Conservation (phyloP, 805 yeast species). For the Saccharomyces jurei region DNA sequence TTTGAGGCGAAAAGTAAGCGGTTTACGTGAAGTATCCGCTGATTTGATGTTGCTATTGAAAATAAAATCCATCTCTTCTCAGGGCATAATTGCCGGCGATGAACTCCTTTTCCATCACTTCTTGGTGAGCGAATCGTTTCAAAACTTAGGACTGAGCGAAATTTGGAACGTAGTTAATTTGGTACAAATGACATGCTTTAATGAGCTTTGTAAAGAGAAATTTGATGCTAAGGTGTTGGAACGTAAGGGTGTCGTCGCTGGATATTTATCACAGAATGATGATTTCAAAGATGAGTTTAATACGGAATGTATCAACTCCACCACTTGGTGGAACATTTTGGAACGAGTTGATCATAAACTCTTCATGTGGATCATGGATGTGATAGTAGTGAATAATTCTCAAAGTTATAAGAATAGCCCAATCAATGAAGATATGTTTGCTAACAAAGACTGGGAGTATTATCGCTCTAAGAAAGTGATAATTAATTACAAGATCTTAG, state of each 20-base stretch:
- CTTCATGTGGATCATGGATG: conserved; percentile 31
- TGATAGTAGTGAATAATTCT: conserved; percentile 27
- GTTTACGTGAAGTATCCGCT: conserved; percentile 10
- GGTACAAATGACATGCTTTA: conserved; percentile 29
- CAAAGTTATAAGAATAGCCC: conserved; percentile 31
- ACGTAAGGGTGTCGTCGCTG: conserved; percentile 30
- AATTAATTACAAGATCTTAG: conserved; percentile 35
- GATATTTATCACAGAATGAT: conserved; percentile 23
- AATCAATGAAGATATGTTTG: conserved; percentile 16
- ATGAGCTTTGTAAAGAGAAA: conserved; percentile 21
- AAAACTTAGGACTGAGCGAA: conserved; percentile 9
- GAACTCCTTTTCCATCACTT: conserved; percentile 30
- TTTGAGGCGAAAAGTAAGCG: conserved; percentile 13
- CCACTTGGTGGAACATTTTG: conserved; percentile 28
- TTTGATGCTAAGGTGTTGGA: conserved; percentile 25
- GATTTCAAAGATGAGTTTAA: conserved; percentile 29
- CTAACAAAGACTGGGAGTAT: conserved; percentile 24
- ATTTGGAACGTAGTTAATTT: conserved; percentile 30
- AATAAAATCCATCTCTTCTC: conserved; percentile 31
- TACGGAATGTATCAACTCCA: conserved; percentile 22
- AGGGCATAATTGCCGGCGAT: conserved; percentile 32
- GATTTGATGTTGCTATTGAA: conserved; percentile 27
- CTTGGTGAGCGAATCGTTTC: conserved; percentile 16
- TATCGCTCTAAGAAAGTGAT: conserved; percentile 30
- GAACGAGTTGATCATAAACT: conserved; percentile 27